phyloP scores from a whole-genome alignment of 2,329 filamentous ascomycete genomes.

The Canariomyces notabilis region DNA sequence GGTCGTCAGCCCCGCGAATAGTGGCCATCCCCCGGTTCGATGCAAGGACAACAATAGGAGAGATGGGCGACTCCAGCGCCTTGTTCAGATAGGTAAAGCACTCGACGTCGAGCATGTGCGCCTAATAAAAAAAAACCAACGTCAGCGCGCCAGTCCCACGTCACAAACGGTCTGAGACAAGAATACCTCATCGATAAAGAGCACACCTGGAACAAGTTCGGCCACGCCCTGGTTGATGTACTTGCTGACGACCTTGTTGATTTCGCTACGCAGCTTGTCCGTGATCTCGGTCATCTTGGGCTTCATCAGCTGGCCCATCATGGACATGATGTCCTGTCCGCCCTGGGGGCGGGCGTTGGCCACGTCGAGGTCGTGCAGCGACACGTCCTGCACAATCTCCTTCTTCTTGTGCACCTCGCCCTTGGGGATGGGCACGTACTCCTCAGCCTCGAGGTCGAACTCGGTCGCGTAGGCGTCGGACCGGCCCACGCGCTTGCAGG shows the following conservation, averaged over 20 bases:
- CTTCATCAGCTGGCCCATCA: constrained; percentile 99
- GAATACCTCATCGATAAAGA: constrained; percentile 98
- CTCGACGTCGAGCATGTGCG: constrained; percentile 99
- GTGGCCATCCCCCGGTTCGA: constrained; percentile 94
- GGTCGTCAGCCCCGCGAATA: constrained; percentile 78
- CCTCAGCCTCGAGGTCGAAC: constrained; percentile 96
- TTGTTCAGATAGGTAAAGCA: constrained; percentile 99
- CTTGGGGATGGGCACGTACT: constrained; percentile 98
- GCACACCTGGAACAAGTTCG: constrained; percentile 92
- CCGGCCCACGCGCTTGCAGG: constrained; percentile 92
- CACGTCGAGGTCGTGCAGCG: constrained; percentile 91
- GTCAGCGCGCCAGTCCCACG: not conserved
- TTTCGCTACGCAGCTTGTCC: constrained; percentile 89
- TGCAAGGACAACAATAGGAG: constrained; percentile 93
- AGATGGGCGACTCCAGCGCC: constrained; percentile 90
- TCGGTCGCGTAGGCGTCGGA: constrained; percentile 97
- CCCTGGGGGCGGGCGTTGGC: constrained; percentile 94
- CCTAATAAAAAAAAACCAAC: constrained; percentile 50
- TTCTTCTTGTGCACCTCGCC: constrained; percentile 99
- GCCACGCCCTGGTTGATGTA: constrained; percentile 98
- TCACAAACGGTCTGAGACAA: constrained; percentile 13
- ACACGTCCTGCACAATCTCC: constrained; percentile 98
- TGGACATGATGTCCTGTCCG: constrained; percentile 99
- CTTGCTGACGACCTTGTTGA: constrained; percentile 98
- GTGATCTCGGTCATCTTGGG: constrained; percentile 99